phyloP scores from a whole-genome alignment of 441 rosid genomes.

The Croton setiger region DNA sequence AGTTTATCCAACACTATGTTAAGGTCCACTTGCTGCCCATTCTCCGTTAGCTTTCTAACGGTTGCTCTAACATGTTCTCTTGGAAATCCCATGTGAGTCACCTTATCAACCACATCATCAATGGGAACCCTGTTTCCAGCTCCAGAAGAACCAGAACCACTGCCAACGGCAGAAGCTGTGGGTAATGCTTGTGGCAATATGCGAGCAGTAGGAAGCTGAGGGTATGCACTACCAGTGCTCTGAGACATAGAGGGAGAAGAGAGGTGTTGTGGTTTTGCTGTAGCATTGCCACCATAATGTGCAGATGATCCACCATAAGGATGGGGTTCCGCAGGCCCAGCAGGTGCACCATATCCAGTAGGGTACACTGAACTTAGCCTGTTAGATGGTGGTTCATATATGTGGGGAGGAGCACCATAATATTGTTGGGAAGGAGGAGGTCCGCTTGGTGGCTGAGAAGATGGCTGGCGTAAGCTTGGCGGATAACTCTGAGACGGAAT shows the following conservation, averaged over 20 bases:
- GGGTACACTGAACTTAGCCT: conserved; percentile 61
- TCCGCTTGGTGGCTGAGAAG: conserved; percentile 48
- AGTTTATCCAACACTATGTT: conserved; percentile 87
- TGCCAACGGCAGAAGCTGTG: conserved; percentile 54
- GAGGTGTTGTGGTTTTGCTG: conserved; percentile 49
- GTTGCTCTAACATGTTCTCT: conserved; percentile 85
- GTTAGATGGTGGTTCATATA: conserved; percentile 56
- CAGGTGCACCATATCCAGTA: conserved; percentile 44
- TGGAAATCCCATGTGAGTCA: conserved; percentile 82
- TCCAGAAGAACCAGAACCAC: conserved; percentile 57
- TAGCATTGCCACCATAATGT: conserved; percentile 51
- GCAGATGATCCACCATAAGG: conserved; percentile 56
- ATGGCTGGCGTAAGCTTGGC: conserved; percentile 46
- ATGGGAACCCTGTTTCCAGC: conserved; percentile 71
- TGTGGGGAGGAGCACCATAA: conserved; percentile 50
- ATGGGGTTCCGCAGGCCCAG: conserved; percentile 53
- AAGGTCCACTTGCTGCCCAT: conserved; percentile 83
- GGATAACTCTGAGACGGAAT: conserved; percentile 53
- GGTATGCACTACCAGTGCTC: conserved; percentile 53
- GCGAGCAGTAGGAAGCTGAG: conserved; percentile 82
- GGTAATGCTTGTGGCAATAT: conserved; percentile 69
- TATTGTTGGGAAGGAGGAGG: conserved; percentile 61
- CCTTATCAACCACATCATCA: conserved; percentile 79
- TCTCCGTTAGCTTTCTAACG: conserved; percentile 74
- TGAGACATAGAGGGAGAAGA: conserved; percentile 36